A percentile compares a stretch with the other conserved stretches of the same genome.
phyloP scores from a whole-genome alignment of 805 yeast species.

The Kuraishia capsulata region DNA sequence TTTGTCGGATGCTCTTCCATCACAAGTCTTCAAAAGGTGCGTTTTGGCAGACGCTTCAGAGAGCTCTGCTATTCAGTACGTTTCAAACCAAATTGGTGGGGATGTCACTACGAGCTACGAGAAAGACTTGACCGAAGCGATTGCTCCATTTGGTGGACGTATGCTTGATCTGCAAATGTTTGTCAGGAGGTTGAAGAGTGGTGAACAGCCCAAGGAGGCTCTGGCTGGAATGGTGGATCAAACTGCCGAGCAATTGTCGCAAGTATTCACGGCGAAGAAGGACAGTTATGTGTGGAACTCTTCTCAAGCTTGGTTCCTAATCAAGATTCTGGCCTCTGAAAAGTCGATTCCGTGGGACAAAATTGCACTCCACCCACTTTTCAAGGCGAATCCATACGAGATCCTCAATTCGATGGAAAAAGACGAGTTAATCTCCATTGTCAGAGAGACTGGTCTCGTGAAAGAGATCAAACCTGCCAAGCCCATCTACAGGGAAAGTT shows the following conservation, averaged over 20 bases:
- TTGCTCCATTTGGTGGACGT: conserved; percentile 86
- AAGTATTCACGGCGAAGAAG: conserved; percentile 47
- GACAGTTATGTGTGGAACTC: conserved; percentile 44
- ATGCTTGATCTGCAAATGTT: conserved; percentile 90
- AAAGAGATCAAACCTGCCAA: conserved; percentile 65
- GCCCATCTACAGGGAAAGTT: conserved; percentile 79
- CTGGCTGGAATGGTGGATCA: conserved; percentile 72
- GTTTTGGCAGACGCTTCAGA: conserved; percentile 75
- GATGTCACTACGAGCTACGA: conserved; percentile 10
- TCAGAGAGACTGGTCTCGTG: conserved; percentile 71
- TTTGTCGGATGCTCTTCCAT: conserved; percentile 69
- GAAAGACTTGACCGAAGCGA: conserved; percentile 39
- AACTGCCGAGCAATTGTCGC: conserved; percentile 82
- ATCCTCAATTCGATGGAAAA: conserved; percentile 68
- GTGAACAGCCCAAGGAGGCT: conserved; percentile 76
- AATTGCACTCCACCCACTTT: conserved; percentile 47
- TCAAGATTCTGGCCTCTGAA: conserved; percentile 48
- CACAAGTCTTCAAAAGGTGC: conserved; percentile 72
- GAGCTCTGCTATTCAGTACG: conserved; percentile 61
- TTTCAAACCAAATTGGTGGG: conserved; percentile 40
- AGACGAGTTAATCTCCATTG: conserved; percentile 62
- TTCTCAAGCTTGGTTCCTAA: conserved; percentile 84
- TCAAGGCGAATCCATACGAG: conserved; percentile 44
- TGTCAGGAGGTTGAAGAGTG: conserved; percentile 78
- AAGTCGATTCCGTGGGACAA: conserved; percentile 41